Percentiles rank a stretch among this genome's conserved stretches.
These are phyloP conservation scores for Antrodiella citrinella DNA, from an alignment of 768 basidiomycete genomes.

Conservation along the genomic window DNA sequence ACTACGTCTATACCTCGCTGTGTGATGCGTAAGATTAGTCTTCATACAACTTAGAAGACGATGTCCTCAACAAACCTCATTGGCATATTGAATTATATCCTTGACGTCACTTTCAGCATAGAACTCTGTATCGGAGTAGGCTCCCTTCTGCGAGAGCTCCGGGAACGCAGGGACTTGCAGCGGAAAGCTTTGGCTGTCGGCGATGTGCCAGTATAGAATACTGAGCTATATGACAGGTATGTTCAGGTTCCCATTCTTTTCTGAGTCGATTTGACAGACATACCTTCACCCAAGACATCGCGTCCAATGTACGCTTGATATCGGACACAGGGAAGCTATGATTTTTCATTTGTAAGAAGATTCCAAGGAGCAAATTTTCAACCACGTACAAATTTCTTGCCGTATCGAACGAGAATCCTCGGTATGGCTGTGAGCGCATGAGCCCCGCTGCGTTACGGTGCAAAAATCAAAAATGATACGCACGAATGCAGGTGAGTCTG, in stretches of 20 bases:
- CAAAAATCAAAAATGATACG: too few relatives aligned
- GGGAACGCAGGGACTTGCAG: slow-evolving; percentile 54
- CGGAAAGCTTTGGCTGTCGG: slow-evolving; percentile 78
- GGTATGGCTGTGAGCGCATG: slow-evolving; percentile 49
- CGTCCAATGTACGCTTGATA: slow-evolving; percentile 37
- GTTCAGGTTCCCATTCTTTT: background rate
- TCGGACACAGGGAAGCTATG: slow-evolving; percentile 30
- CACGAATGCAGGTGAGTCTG: slow-evolving; percentile 42
- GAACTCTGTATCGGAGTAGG: slow-evolving; percentile 48
- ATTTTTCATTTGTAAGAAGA: background rate
- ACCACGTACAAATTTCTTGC: slow-evolving; percentile 57
- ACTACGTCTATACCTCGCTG: slow-evolving; percentile 71
- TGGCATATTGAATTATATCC: slow-evolving; percentile 60
- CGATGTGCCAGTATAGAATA: slow-evolving; percentile 80
- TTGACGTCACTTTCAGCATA: slow-evolving; percentile 53
- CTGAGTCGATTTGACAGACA: slow-evolving; percentile 1
- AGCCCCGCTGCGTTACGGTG: too few relatives aligned
- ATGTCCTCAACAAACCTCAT: slow-evolving; percentile 38
- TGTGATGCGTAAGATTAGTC: background rate
- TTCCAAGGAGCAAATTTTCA: background rate
- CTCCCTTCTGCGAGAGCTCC: slow-evolving; percentile 52
- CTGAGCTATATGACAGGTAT: slow-evolving; percentile 39
- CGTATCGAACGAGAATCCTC: slow-evolving; percentile 78
- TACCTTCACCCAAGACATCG: slow-evolving; percentile 47
- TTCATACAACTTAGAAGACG: background rate